A percentile compares a stretch with the other conserved stretches of the same genome.
phyloP scores from a whole-genome alignment of 2,329 filamentous ascomycete genomes.

The Malbranchea cinnamomea region DNA sequence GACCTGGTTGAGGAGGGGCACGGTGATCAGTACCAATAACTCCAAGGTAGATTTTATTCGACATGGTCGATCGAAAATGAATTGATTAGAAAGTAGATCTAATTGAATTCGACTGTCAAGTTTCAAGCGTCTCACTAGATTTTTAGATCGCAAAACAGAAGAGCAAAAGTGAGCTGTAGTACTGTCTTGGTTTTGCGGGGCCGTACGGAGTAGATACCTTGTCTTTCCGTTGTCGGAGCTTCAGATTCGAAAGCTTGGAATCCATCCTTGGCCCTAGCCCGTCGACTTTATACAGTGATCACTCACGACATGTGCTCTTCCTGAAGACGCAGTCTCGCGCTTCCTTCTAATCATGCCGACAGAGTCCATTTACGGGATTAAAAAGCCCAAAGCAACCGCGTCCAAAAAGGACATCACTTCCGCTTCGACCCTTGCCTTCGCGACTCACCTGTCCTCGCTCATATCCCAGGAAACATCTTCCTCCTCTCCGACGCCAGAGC shows the following conservation, averaged over 20 bases:
- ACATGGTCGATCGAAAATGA: too few species aligned
- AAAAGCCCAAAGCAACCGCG: constrained; percentile 47
- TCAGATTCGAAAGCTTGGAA: too few species aligned
- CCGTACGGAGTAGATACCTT: too few species aligned
- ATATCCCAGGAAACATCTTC: constrained; percentile 40
- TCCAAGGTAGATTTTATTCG: constrained; percentile 26
- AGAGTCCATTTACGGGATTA: constrained; percentile 55
- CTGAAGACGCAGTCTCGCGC: neutral
- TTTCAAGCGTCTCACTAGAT: neutral
- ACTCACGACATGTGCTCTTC: too few species aligned
- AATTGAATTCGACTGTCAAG: neutral
- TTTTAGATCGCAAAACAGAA: neutral
- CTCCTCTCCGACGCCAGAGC: constrained; percentile 20
- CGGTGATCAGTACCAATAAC: constrained; percentile 21
- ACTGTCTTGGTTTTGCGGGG: too few species aligned
- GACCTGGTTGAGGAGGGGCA: constrained; percentile 3
- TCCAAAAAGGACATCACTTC: constrained; percentile 50
- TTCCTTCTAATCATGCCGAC: constrained; percentile 4
- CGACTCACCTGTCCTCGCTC: constrained; percentile 71
- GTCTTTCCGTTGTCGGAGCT: too few species aligned
- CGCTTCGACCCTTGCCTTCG: constrained; percentile 66
- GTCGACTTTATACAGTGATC: too few species aligned
- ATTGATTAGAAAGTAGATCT: neutral
- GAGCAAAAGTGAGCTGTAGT: too few species aligned
- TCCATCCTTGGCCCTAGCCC: too few species aligned